Evolutionary conservation across 169 alveolate species (phyloP).

Genomic region (Besnoitia besnoiti): DNA sequence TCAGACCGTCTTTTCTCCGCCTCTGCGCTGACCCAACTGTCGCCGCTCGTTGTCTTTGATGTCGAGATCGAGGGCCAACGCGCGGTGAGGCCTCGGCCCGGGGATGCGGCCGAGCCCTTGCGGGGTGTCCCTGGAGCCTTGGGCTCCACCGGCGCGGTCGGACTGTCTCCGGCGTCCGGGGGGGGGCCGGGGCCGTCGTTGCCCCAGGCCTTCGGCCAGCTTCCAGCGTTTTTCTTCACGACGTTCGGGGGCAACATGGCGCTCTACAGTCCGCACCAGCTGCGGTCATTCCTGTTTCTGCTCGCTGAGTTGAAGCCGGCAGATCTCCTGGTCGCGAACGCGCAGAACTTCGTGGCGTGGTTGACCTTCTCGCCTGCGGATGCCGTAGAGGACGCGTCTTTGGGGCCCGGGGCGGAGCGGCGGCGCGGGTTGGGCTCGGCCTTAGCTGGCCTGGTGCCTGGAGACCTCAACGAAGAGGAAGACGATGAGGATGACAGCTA

Average conservation of each 20-base stretch:
- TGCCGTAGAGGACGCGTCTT: not conserved
- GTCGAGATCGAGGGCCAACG: not conserved
- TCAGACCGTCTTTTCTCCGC: not conserved
- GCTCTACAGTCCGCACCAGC: constrained; percentile 12
- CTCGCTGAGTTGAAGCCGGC: constrained; percentile 7
- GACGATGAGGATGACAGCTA: too few relatives aligned
- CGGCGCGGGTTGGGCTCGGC: too few relatives aligned
- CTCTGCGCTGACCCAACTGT: not conserved
- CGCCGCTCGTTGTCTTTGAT: not conserved
- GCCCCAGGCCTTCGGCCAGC: constrained; percentile 23
- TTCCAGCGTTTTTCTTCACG: constrained; percentile 22
- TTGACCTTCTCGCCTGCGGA: not conserved
- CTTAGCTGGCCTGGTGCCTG: too few relatives aligned
- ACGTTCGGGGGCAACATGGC: not conserved
- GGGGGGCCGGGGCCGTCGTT: not conserved
- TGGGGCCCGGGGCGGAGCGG: too few relatives aligned
- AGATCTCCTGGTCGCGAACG: constrained; percentile 18
- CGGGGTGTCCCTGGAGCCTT: not conserved
- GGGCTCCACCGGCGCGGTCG: not conserved
- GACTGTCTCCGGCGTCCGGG: not conserved
- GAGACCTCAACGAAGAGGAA: too few relatives aligned
- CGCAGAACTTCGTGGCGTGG: constrained; percentile 20
- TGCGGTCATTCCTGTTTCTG: not conserved
- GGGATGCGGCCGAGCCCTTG: too few relatives aligned
- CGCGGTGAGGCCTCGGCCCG: not conserved